phyloP scores from a whole-genome alignment of 805 yeast genomes.

The Kazachstania martiniae region DNA sequence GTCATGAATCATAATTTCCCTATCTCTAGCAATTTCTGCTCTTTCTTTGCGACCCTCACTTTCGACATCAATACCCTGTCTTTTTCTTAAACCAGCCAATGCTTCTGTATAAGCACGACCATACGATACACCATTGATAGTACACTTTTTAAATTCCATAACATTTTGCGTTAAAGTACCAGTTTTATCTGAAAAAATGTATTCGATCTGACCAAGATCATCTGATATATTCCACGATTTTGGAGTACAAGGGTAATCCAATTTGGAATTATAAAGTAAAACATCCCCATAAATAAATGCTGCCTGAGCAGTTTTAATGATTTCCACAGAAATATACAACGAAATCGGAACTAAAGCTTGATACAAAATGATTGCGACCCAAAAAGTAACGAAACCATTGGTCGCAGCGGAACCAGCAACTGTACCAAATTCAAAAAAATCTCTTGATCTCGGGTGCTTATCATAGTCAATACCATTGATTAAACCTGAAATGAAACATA shows the following conservation, averaged over 20 bases:
- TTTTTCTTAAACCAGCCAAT: constrained; percentile 61
- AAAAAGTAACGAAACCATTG: constrained; percentile 63
- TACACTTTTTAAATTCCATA: constrained; percentile 77
- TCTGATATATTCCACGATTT: constrained; percentile 80
- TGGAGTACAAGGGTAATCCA: constrained; percentile 77
- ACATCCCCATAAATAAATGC: constrained; percentile 70
- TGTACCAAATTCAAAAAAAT: constrained; percentile 59
- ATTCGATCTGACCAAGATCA: constrained; percentile 79
- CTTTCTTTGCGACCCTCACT: constrained; percentile 44
- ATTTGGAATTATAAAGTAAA: constrained; percentile 51
- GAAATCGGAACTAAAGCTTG: constrained; percentile 80
- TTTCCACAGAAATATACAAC: constrained; percentile 69
- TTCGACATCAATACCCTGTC: constrained; percentile 69
- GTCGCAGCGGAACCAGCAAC: constrained; percentile 53
- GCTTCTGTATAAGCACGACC: constrained; percentile 83
- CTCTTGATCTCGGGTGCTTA: constrained; percentile 38
- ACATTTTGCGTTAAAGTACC: constrained; percentile 78
- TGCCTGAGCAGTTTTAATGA: constrained; percentile 74
- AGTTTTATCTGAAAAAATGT: constrained; percentile 74
- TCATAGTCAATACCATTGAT: constrained; percentile 60
- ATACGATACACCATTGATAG: constrained; percentile 61
- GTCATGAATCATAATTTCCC: constrained; percentile 43
- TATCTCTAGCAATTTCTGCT: constrained; percentile 46
- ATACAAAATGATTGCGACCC: constrained; percentile 65
- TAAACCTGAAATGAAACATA: constrained; percentile 62